A percentile compares a stretch with the other conserved stretches of the same genome.
Evolutionary conservation across 2,329 filamentous ascomycete genomes (phyloP).

Genomic region (Akanthomyces uredinophilus): DNA sequence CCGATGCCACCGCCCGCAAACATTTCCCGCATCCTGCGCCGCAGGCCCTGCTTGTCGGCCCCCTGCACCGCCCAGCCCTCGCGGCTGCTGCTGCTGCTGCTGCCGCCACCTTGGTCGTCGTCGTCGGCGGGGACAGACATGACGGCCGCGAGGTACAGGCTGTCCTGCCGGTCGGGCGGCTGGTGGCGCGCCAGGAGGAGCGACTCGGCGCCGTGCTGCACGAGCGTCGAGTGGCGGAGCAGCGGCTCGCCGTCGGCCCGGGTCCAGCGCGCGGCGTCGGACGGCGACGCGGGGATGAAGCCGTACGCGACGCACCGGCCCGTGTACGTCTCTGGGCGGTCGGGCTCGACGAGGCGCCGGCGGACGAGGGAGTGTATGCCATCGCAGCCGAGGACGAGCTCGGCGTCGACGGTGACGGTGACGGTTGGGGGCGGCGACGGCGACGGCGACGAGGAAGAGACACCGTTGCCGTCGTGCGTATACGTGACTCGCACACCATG

Average conservation of each 20-base stretch:
- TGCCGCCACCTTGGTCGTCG: conserved; percentile 7
- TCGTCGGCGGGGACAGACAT: conserved; percentile 18
- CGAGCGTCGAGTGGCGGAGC: conserved; percentile 20
- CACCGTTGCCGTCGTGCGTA: background rate
- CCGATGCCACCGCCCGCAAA: conserved; percentile 18
- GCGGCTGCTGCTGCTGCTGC: conserved; percentile 14
- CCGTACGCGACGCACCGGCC: conserved; percentile 25
- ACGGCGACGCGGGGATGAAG: conserved; percentile 15
- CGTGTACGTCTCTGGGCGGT: conserved; percentile 27
- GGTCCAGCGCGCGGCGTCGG: conserved; percentile 9
- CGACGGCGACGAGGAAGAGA: background rate
- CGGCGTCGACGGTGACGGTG: conserved; percentile 17
- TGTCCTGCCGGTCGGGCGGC: conserved; percentile 10
- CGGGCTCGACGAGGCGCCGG: conserved; percentile 23
- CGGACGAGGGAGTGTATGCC: conserved; percentile 35
- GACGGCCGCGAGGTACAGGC: conserved; percentile 20
- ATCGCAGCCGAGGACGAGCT: conserved; percentile 33
- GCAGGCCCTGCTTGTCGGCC: conserved; percentile 20
- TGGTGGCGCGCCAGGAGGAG: conserved; percentile 21
- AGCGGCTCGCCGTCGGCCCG: conserved; percentile 18
- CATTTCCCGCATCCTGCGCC: conserved; percentile 15
- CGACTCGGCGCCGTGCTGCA: conserved; percentile 19
- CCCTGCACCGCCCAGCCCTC: conserved; percentile 23
- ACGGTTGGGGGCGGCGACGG: background rate
- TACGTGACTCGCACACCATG: conserved; percentile 5